Percentiles rank a stretch among this genome's conserved stretches.
Evolutionary conservation across 2,329 filamentous ascomycete species (phyloP).

Genomic region (Arachnomyces sp.): DNA sequence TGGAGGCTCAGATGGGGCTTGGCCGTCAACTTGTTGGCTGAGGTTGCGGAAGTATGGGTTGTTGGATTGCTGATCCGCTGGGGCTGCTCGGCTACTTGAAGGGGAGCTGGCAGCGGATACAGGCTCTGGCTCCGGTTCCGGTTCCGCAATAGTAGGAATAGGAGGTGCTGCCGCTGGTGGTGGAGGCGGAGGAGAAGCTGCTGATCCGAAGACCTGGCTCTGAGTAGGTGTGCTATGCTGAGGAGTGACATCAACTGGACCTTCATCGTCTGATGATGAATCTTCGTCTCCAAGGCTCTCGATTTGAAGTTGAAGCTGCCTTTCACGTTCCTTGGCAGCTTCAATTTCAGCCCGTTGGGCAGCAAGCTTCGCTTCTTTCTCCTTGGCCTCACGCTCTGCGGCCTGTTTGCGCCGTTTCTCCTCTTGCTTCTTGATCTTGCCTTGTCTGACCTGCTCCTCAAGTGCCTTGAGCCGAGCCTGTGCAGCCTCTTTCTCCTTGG

Average conservation of each 20-base stretch:
- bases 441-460: constrained; percentile 86
- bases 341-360: constrained; percentile 87
- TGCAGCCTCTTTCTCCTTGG: constrained; percentile 69
- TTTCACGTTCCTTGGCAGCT: constrained; percentile 78
- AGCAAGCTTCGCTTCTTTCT: constrained; percentile 76
- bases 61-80: constrained; percentile 67
- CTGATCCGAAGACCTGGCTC: constrained; percentile 45
- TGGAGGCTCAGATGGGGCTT: constrained; percentile 38
- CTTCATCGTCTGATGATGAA: constrained; percentile 74
- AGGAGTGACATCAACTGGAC: constrained; percentile 59
- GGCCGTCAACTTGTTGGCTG: constrained; percentile 56
- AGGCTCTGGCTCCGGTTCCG: constrained; percentile 44
- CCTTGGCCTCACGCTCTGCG: constrained; percentile 73
- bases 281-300: constrained; percentile 69
- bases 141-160: constrained; percentile 13
- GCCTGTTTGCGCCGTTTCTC: constrained; percentile 91
- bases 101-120: constrained; percentile 41
- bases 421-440: constrained; percentile 92
- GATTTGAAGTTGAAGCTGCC: constrained; percentile 79
- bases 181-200: constrained; percentile 19
- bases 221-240: constrained; percentile 52
- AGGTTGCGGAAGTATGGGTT: constrained; percentile 94
- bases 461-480: constrained; percentile 77
- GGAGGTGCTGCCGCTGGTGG: constrained; percentile 18
- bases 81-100: constrained; percentile 44